phyloP scores from a whole-genome alignment of 2,329 filamentous ascomycete genomes.

The Trichoderma asperellum region DNA sequence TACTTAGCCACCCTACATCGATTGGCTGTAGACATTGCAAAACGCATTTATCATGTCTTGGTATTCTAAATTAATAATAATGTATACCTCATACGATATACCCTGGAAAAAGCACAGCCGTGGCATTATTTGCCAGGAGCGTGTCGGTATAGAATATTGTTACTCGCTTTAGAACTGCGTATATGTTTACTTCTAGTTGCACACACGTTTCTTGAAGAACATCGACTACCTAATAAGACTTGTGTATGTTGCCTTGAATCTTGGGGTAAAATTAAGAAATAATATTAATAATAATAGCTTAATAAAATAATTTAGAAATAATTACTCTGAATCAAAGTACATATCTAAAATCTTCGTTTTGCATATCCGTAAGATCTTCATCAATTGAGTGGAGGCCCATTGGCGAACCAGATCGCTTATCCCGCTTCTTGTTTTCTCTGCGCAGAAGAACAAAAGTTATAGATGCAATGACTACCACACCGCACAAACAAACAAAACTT shows the following conservation, averaged over 20 bases:
- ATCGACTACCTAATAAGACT: background rate
- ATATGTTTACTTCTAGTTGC: background rate
- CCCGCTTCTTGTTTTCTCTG: conserved; percentile 3
- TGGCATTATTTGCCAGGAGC: too few species aligned
- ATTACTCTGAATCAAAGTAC: background rate
- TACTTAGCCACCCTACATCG: background rate
- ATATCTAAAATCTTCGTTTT: conserved; percentile 13
- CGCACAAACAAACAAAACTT: conserved; percentile 11
- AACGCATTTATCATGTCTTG: background rate
- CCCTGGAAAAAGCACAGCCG: too few species aligned
- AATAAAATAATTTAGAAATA: background rate
- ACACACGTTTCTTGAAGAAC: background rate
- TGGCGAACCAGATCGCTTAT: background rate
- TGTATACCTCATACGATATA: background rate
- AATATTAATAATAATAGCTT: too few species aligned
- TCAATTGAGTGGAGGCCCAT: background rate
- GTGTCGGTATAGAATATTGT: too few species aligned
- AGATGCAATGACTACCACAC: conserved; percentile 2
- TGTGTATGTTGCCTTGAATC: background rate
- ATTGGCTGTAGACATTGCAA: background rate
- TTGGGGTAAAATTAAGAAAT: too few species aligned
- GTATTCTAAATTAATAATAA: background rate
- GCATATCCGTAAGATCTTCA: conserved; percentile 10
- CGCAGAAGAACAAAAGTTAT: background rate
- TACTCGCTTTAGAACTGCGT: background rate